Evolutionary conservation across 352 stramenopile species (phyloP), one percentile per base, ranked within the genome.

Genomic region (Aphanomyces invadans): DNA sequence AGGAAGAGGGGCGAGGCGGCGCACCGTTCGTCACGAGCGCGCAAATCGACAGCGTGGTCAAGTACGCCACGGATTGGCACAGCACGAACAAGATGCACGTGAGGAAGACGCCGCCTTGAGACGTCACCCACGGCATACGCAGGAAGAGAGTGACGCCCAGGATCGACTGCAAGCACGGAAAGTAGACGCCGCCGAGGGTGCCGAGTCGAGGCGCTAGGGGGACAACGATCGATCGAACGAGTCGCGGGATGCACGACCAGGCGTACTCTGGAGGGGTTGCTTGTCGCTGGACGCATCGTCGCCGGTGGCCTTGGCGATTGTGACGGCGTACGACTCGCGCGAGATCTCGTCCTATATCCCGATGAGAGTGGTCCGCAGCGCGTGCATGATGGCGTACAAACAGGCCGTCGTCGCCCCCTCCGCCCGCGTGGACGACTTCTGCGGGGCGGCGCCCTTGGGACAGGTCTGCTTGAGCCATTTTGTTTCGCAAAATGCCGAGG

Each of bases 81-180:
- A 74, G 62, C 23, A 72, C 21, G n/a, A 73, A 61, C 51, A 74
- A 60, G 25, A 66, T 36, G 31, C 70, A 62, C 4, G 65, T 62
- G 44, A 74, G 44, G 28, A 56, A 21, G 25, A 69, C 67, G 17
- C 70, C 70, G 7, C 65, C 59, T 38, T 74, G 69, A 2, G 28
- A 42, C 15, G 70, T 64, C 39, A 74, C 63, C 46, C 69, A 69
- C 11, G 62, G 55, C 39, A 74, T 70, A 11, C 70, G 55, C n/a
- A 70, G 42, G 45, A 74, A 74, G 28, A 73, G 54, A 7, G 72
- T 54, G 19, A 74, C 65, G 31, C 65, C 66, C 23, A 69, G 65
- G 29, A 74, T 71, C 36, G 48, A 57, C 23, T 67, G 48, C 10
- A 72, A 31, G 21, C 69, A 69, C 12, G 65, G 70, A 17, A 73